A percentile compares a stretch with the other conserved stretches of the same genome.
phyloP scores from a whole-genome alignment of 495 filamentous ascomycete species.

The Ramalina intermedia region DNA sequence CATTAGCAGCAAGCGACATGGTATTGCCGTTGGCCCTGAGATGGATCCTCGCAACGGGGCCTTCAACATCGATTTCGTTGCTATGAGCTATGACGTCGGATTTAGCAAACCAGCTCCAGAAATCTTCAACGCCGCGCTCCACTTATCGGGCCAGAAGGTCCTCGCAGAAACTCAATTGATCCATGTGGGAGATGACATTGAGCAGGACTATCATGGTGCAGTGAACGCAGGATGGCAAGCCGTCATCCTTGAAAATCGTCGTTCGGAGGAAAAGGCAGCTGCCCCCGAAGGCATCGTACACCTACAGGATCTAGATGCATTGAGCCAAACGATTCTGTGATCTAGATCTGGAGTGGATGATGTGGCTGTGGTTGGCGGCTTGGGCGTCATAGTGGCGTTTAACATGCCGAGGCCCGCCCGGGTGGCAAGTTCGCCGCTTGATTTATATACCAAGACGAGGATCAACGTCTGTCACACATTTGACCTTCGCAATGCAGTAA shows the following conservation, averaged over 20 bases:
- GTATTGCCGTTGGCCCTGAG: background rate
- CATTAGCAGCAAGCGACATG: constrained; percentile 25
- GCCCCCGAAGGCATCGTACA: too few species aligned
- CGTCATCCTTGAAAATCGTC: constrained; percentile 27
- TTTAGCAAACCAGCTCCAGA: constrained; percentile 46
- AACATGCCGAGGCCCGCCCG: too few species aligned
- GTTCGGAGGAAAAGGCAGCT: too few species aligned
- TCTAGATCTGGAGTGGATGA: too few species aligned
- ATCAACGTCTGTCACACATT: too few species aligned
- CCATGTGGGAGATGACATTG: constrained; percentile 54
- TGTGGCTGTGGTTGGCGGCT: too few species aligned
- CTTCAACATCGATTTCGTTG: constrained; percentile 48
- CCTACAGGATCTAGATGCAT: too few species aligned
- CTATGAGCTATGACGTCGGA: constrained; percentile 62
- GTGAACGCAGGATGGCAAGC: constrained; percentile 48
- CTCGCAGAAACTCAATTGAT: constrained; percentile 31
- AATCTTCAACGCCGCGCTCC: constrained; percentile 50
- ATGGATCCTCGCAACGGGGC: constrained; percentile 1
- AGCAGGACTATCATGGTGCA: constrained; percentile 50
- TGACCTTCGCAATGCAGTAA: too few species aligned
- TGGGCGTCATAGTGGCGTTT: too few species aligned
- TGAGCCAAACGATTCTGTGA: too few species aligned
- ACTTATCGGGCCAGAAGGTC: constrained; percentile 6
- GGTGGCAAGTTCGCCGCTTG: too few species aligned
- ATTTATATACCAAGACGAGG: too few species aligned